phyloP scores from a whole-genome alignment of 352 stramenopile genomes.

The Pythium volutum region DNA sequence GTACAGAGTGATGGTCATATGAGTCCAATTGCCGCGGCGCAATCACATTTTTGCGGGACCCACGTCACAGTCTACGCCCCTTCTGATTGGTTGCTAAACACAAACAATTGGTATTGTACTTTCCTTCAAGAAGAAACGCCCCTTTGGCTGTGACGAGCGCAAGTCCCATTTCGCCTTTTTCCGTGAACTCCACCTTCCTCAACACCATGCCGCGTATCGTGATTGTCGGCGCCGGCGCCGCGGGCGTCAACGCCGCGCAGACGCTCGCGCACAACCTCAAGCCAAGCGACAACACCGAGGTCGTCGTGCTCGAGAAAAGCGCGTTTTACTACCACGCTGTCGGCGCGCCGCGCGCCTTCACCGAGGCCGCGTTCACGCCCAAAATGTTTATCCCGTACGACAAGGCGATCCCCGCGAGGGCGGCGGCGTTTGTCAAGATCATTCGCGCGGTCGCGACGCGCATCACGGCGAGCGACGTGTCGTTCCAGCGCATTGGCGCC shows the following conservation, averaged over 20 bases:
- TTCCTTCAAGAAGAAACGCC: too few relatives aligned
- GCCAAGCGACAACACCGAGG: slow-evolving; percentile 34
- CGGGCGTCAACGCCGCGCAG: slow-evolving; percentile 43
- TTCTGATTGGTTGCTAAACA: background rate
- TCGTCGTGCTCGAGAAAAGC: slow-evolving; percentile 63
- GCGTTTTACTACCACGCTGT: slow-evolving; percentile 44
- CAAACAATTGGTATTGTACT: too few relatives aligned
- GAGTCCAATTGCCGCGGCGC: too few relatives aligned
- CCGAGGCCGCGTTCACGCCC: slow-evolving; percentile 39
- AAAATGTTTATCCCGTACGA: slow-evolving; percentile 73
- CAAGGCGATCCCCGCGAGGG: slow-evolving; percentile 40
- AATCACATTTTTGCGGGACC: background rate
- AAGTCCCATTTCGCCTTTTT: too few relatives aligned
- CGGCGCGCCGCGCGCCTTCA: slow-evolving; percentile 47
- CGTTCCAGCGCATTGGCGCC: slow-evolving; percentile 20
- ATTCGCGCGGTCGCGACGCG: slow-evolving; percentile 21
- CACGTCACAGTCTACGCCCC: too few relatives aligned
- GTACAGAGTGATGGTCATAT: too few relatives aligned
- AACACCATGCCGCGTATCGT: slow-evolving; percentile 35
- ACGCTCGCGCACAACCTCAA: slow-evolving; percentile 38
- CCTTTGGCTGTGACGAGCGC: too few relatives aligned
- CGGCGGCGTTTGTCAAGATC: slow-evolving; percentile 14
- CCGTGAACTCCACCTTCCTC: too few relatives aligned
- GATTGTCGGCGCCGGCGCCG: slow-evolving; percentile 57
- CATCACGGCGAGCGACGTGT: slow-evolving; percentile 22